Base-by-base conservation (phyloP, 139 green algal species). In the Closterium sp. region DNA sequence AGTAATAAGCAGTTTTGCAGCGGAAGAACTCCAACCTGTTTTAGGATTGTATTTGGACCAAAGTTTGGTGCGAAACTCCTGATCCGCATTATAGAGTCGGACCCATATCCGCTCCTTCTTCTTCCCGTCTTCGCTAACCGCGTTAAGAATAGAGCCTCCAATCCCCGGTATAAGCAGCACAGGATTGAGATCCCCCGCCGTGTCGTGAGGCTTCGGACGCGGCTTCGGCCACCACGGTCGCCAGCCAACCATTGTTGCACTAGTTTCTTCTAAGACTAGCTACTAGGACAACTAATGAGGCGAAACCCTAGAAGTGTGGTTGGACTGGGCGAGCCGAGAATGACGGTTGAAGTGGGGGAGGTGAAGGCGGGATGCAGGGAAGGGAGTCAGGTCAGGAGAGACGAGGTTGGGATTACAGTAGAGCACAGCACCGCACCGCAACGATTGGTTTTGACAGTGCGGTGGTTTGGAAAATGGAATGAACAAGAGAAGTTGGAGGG, bases 21-120 rank as follows among this genome's bases (percentile, higher is more conserved):
- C 2, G 38, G 17, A 79, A 27, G 62, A 27, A 24, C 17, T 24
- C 62, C 27, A 79, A 95, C 92, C 90, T 89, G 92, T 92, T 19
- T 88, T n/a, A 73, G 92, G 34, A 22, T 95, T 62, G n/a, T 90
- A 95, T 24, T 95, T 95, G 28, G 92, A 95, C 92, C 92, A 95
- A 5, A 95, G 19, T 31, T 95, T 95, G 0, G 29, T 73, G 29
- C 85, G 50, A 45, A 95, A 95, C 86, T 94, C 92, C 19, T 88
- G 29, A 27, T 95, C 92, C 27, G 92, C 92, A 22, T 91, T 88
- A 19, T 91, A 91, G 0, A 95, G 86, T 11, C 92, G 92, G 24
- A 95, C 92, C 92, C 92, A 95, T 22, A 95, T 34, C 6, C 92
- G n/a, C 1, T 89, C 86, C 62, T 30, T 70, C 28, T 29, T 91